phyloP scores from a whole-genome alignment of 768 basidiomycete genomes.

The Lentinula raphanica region DNA sequence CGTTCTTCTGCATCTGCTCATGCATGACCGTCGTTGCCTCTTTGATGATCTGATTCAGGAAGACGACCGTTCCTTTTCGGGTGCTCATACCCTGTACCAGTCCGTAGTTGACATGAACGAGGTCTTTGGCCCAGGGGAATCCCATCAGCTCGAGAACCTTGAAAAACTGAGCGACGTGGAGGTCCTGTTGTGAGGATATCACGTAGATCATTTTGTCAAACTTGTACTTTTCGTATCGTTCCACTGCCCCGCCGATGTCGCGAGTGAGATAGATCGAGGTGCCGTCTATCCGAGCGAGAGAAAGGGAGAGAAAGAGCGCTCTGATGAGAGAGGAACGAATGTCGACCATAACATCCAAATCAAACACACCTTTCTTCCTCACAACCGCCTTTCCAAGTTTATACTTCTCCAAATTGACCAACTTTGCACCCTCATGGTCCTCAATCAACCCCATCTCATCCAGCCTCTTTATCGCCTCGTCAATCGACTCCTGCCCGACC shows the following conservation, averaged over 20 bases:
- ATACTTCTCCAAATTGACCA: slow-evolving; percentile 84
- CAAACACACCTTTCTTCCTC: slow-evolving; percentile 66
- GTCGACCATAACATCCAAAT: not conserved
- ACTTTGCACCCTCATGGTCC: slow-evolving; percentile 74
- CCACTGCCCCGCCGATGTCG: slow-evolving; percentile 90
- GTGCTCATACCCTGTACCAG: slow-evolving; percentile 95
- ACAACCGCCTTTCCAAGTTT: slow-evolving; percentile 91
- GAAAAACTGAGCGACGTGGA: slow-evolving; percentile 90
- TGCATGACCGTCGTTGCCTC: slow-evolving; percentile 90
- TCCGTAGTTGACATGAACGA: slow-evolving; percentile 89
- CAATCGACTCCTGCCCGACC: slow-evolving; percentile 70
- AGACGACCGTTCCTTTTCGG: slow-evolving; percentile 89
- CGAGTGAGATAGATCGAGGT: slow-evolving; percentile 93
- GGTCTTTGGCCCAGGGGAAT: slow-evolving; percentile 75
- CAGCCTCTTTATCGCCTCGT: slow-evolving; percentile 62
- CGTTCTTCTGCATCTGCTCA: slow-evolving; percentile 93
- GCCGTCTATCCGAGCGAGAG: slow-evolving; percentile 69
- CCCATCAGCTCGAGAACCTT: slow-evolving; percentile 88
- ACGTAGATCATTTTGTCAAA: slow-evolving; percentile 91
- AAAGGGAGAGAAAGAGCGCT: not conserved
- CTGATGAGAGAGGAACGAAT: not conserved
- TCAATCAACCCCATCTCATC: slow-evolving; percentile 70
- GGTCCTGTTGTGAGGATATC: slow-evolving; percentile 80
- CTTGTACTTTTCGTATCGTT: slow-evolving; percentile 88
- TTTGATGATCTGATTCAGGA: slow-evolving; percentile 87